Base-by-base conservation (phyloP, 2,329 filamentous ascomycete species). In the Mariannaea elegans region DNA sequence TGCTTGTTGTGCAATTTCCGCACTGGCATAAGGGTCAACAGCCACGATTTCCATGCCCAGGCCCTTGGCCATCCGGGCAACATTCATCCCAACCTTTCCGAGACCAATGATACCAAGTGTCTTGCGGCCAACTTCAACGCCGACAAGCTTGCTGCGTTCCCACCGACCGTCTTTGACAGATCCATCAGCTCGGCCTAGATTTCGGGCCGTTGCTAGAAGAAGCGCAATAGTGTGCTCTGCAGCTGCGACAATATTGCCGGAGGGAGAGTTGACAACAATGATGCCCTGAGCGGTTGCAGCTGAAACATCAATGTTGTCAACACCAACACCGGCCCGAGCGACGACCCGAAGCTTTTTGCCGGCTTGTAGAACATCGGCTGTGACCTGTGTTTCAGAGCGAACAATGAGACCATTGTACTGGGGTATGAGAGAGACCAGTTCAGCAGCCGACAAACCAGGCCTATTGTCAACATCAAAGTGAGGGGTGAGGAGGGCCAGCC, bases 21-120 rank as follows among this genome's bases (percentile, higher is more conserved):
- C 81, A 62, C 89, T 91, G 1, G 91, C 91, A 72, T 93, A 94
- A 0, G 92, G 92, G 67, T 94, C 92, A 50, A 91, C 85, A 1
- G 90, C 91, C 14, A 89, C 76, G 12, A 94, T 85, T 39, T 84
- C 85, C 91, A 94, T 94, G 0, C 90, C 90, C 23, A 94, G 78
- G 0, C 91, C 91, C 52, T 88, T 89, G 8, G 89, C 90, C 79
- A 93, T 90, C n/a, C 90, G 82, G 16, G 91, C 92, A 14, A 94
- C 91, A 49, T 90, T 91, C 71, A 94, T 81, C 19, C 92, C 92
- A 24, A 94, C 91, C 78, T 94, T 94, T n/a, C 92, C 92, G 23
- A 94, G 77, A 1, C 92, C 92, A 36, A 95, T 86, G 48, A 94
- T 89, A 1, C 88, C 90, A 7, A 94, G 79, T 1, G 86, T 90